These are phyloP conservation scores for Ailanthus altissimus DNA, from an alignment of 345 rosid genomes.

Conservation along the genomic window DNA sequence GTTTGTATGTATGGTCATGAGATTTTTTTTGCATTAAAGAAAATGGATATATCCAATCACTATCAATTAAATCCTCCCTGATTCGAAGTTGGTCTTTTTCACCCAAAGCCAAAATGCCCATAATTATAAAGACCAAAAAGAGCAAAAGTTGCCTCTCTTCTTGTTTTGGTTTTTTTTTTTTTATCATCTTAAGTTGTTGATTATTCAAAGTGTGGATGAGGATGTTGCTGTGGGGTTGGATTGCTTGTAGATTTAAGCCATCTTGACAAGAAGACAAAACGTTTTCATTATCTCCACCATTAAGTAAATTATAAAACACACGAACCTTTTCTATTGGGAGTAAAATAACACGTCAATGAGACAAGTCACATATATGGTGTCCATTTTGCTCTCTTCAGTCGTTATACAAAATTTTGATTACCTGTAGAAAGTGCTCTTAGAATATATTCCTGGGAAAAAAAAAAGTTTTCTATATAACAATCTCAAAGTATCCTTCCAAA, in stretches of 20 bases:
- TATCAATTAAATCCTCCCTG: background rate
- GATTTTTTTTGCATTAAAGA: background rate
- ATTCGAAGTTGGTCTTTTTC: background rate
- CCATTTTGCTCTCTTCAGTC: background rate
- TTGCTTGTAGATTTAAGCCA: background rate
- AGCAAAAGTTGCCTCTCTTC: background rate
- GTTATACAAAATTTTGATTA: background rate
- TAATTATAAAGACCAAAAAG: background rate
- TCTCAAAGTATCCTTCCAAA: background rate
- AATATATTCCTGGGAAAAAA: background rate
- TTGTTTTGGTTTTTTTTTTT: too few relatives aligned
- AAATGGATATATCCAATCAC: background rate
- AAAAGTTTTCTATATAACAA: too few relatives aligned
- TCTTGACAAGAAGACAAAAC: conserved; percentile 1
- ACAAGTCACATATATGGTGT: background rate
- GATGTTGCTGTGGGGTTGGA: background rate
- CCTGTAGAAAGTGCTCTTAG: background rate
- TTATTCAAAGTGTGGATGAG: background rate
- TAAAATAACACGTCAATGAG: background rate
- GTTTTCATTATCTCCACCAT: background rate
- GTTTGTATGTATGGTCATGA: too few relatives aligned
- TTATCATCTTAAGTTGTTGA: background rate
- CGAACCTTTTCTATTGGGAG: background rate
- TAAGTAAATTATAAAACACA: background rate
- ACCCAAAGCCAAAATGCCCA: background rate